Evolutionary conservation across 1,139 yeast species (phyloP).

Genomic region (Pneumocystis jirovecii): DNA sequence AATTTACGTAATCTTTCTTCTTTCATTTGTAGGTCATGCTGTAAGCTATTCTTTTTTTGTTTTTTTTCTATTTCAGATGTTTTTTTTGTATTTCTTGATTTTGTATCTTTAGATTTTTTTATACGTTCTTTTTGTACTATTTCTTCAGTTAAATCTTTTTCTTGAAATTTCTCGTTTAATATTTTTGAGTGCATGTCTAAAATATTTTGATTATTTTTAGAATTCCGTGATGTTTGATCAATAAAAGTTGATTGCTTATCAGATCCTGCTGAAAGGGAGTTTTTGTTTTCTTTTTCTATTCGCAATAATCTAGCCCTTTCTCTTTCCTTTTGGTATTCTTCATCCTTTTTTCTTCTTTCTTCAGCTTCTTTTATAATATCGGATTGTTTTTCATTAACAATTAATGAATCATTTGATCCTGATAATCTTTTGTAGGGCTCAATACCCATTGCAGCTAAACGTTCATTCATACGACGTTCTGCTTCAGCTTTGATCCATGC

Average conservation of each 20-base stretch:
- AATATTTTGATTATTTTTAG: not conserved
- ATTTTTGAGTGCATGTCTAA: not conserved
- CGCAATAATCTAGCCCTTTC: conserved; percentile 2
- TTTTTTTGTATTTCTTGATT: conserved; percentile 28
- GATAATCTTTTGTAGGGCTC: conserved; percentile 24
- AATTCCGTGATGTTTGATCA: conserved; percentile 14
- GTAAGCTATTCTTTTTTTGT: conserved; percentile 16
- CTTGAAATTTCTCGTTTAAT: conserved; percentile 3
- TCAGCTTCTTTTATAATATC: conserved; percentile 3
- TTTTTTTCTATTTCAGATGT: conserved; percentile 22
- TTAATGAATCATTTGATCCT: conserved; percentile 6
- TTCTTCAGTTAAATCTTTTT: conserved; percentile 13
- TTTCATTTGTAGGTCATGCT: conserved; percentile 31
- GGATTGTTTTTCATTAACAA: conserved; percentile 9
- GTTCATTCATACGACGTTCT: conserved; percentile 73
- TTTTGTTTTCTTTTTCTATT: not conserved
- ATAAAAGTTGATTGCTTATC: not conserved
- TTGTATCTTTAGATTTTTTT: conserved; percentile 17
- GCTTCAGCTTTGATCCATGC: conserved; percentile 85
- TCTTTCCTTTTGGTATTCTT: conserved; percentile 4
- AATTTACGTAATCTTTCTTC: conserved; percentile 48
- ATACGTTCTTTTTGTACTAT: conserved; percentile 16
- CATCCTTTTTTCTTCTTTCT: not conserved
- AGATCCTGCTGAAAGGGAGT: not conserved
- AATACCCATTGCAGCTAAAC: conserved; percentile 74